These are phyloP conservation scores for Mycena alexandri DNA, from an alignment of 768 basidiomycete species.

Conservation along the genomic window DNA sequence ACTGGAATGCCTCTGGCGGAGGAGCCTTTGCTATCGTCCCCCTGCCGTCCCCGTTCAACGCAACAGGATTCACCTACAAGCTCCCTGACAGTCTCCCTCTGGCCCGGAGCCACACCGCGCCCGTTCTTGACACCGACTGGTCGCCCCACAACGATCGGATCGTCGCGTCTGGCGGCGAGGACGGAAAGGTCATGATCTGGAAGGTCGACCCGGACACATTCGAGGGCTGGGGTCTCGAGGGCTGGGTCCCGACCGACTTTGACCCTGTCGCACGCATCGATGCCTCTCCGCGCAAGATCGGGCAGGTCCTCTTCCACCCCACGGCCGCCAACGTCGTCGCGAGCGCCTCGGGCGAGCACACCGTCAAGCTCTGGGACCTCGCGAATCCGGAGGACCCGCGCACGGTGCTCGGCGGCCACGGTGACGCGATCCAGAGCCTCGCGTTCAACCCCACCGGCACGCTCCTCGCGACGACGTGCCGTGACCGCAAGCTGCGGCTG, in stretches of 20 bases:
- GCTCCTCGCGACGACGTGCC: conserved; percentile 87
- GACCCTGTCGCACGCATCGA: conserved; percentile 87
- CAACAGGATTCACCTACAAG: conserved; percentile 74
- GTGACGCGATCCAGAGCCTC: conserved; percentile 89
- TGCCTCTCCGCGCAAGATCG: conserved; percentile 88
- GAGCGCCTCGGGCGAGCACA: conserved; percentile 83
- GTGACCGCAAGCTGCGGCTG: conserved; percentile 92
- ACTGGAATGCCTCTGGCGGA: conserved; percentile 94
- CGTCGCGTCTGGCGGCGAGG: conserved; percentile 93
- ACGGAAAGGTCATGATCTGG: conserved; percentile 94
- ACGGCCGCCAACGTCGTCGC: conserved; percentile 90
- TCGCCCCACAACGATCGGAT: conserved; percentile 93
- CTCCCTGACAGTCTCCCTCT: conserved; percentile 94
- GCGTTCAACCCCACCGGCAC: conserved; percentile 87
- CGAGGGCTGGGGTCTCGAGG: conserved; percentile 87
- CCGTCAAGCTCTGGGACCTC: conserved; percentile 93
- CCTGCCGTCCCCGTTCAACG: conserved; percentile 77
- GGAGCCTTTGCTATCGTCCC: conserved; percentile 97
- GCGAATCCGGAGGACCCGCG: conserved; percentile 76
- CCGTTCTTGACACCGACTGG: conserved; percentile 97
- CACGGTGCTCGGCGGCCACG: conserved; percentile 77
- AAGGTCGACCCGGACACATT: conserved; percentile 78
- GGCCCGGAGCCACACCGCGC: conserved; percentile 85
- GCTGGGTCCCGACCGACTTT: conserved; percentile 86
- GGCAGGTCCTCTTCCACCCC: conserved; percentile 95